A percentile compares a stretch with the other conserved stretches of the same genome.
These are phyloP conservation scores for Ehretia macrophylla DNA, from an alignment of 257 asterid genomes.

Conservation along the genomic window DNA sequence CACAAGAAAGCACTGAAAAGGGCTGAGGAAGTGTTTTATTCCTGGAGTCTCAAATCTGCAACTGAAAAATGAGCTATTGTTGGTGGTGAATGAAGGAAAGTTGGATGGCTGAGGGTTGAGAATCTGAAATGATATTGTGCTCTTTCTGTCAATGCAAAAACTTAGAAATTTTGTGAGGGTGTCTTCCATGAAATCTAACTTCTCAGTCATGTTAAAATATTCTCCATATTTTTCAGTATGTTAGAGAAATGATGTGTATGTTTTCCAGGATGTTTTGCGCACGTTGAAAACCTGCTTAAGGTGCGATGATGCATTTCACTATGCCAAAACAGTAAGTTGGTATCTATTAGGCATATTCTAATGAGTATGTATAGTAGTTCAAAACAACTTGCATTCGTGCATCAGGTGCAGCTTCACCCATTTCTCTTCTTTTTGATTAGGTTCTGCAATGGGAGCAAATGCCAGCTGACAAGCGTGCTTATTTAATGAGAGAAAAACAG, in stretches of 20 bases:
- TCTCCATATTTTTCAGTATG: background rate
- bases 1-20: too few relatives aligned
- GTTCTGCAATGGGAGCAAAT: slow-evolving; percentile 80
- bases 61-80: too few relatives aligned
- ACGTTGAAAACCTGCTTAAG: slow-evolving; percentile 59
- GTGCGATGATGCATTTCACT: slow-evolving; percentile 69
- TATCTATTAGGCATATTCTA: background rate
- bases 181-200: too few relatives aligned
- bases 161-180: too few relatives aligned
- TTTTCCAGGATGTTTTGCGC: slow-evolving; percentile 70
- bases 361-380: background rate
- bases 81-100: too few relatives aligned
- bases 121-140: too few relatives aligned
- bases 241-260: slow-evolving; percentile 8
- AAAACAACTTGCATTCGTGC: background rate
- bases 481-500: slow-evolving; percentile 87
- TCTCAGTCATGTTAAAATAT: background rate
- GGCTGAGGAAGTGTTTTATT: too few relatives aligned
- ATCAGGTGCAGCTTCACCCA: background rate
- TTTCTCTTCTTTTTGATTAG: slow-evolving; percentile 25
- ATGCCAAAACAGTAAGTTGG: slow-evolving; percentile 73
- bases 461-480: slow-evolving; percentile 89
- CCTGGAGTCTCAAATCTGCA: too few relatives aligned
- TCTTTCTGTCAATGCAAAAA: too few relatives aligned
- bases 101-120: too few relatives aligned